Base-by-base conservation (phyloP, 371 early-diverging fungal genomes). In the Conidiobolus incongruus region DNA sequence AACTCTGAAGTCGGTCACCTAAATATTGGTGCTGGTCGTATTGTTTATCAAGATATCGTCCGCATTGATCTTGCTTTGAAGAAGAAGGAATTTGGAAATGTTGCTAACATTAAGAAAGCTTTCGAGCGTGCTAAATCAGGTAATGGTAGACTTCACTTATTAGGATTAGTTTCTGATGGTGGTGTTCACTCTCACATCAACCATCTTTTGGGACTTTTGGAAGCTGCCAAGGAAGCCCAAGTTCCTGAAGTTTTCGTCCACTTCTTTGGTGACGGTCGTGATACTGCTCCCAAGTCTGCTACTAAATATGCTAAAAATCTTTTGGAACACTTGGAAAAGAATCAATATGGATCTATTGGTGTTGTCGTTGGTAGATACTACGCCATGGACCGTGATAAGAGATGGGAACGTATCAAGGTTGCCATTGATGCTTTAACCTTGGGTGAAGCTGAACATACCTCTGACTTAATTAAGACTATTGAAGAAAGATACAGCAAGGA, bases 361-460 rank as follows among this genome's bases (percentile, higher is more conserved):
- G 89, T 93, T 30, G 71, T 98, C 32, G 69, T 75, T 17, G 99
- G 99, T 24, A 75, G 99, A 44, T 99, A 95, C 75, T 99, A 96
- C 60, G 92, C 97, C 46, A 99, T 99, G 99, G 99, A 99, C 62
- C 82, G 99, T 60, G 99, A 99, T 68, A 93, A 92, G 74, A 83
- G 98, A 50, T 91, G 95, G 88, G 97, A 98, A 64, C 80, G 99
- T 53, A 63, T 95, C 47, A 69, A 90, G 70, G 51, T 86, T 38
- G 96, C 97, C 30, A 83, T 84, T 52, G 84, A 95, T 34, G 90
- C 72, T 33, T 61, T 93, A 62, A 77, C 82, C 35, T 62, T 72
- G 50, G 89, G 85, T 38, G 62, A 63, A 44, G 94, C 89, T 43
- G 85, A 88, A 48, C 64, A 68, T 52, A 54, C 62, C n/a, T 49